A percentile compares a stretch with the other conserved stretches of the same genome.
Evolutionary conservation across 257 asterid genomes (phyloP).

Genomic region (Salvia miltiorrhiza): DNA sequence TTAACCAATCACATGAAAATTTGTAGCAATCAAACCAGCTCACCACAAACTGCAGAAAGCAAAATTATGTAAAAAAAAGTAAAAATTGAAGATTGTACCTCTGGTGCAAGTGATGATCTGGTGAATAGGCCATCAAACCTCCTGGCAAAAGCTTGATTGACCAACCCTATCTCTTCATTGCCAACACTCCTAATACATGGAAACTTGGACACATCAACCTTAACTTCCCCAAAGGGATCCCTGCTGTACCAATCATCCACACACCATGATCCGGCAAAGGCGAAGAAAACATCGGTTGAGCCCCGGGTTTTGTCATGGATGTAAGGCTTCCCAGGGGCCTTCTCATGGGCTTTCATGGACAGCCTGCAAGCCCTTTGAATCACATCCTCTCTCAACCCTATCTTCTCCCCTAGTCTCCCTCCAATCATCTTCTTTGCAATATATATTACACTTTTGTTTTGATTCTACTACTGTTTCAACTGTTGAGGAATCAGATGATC

Average conservation of each 20-base stretch:
- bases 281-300: slow-evolving; percentile 49
- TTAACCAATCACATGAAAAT: not conserved
- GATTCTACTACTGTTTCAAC: not conserved
- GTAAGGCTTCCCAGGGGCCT: slow-evolving; percentile 45
- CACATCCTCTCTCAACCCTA: slow-evolving; percentile 52
- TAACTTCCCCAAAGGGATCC: slow-evolving; percentile 57
- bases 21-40: not conserved
- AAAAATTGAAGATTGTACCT: slow-evolving; percentile 39
- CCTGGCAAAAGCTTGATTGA: slow-evolving; percentile 55
- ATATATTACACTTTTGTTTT: not conserved
- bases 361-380: slow-evolving; percentile 59
- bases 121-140: slow-evolving; percentile 47
- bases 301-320: slow-evolving; percentile 43
- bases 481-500: slow-evolving; percentile 10
- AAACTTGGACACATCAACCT: slow-evolving; percentile 42
- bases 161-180: slow-evolving; percentile 48
- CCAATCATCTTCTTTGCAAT: slow-evolving; percentile 34
- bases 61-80: not conserved
- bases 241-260: slow-evolving; percentile 48
- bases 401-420: slow-evolving; percentile 43
- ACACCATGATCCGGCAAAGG: slow-evolving; percentile 74
- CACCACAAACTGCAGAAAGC: not conserved
- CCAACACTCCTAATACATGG: slow-evolving; percentile 68
- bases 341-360: slow-evolving; percentile 67
- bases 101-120: slow-evolving; percentile 47